phyloP scores from a whole-genome alignment of 371 early-diverging fungal species.

The Apophysomyces variabilis region DNA sequence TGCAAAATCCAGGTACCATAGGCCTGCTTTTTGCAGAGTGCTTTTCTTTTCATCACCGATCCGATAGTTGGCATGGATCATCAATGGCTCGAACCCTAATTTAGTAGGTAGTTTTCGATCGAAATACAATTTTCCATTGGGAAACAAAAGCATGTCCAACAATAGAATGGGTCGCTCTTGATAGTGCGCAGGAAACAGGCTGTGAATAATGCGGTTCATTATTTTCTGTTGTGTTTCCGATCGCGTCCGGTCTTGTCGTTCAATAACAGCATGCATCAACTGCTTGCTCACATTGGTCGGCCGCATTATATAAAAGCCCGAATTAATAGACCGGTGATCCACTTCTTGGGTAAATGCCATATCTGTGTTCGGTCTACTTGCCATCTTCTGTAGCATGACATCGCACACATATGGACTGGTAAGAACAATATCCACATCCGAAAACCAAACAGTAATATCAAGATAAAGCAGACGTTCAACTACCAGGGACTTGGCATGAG shows the following conservation, averaged over 20 bases:
- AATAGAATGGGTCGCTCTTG: constrained; percentile 16
- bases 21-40: constrained; percentile 19
- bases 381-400: constrained; percentile 26
- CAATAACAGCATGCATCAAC: constrained; percentile 20
- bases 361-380: constrained; percentile 19
- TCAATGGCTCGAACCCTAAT: constrained; percentile 26
- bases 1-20: constrained; percentile 23
- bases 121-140: constrained; percentile 29
- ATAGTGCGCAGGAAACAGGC: background rate
- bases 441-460: constrained; percentile 14
- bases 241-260: constrained; percentile 21
- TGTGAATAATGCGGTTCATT: constrained; percentile 22
- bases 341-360: constrained; percentile 32
- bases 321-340: constrained; percentile 25
- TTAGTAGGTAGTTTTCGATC: constrained; percentile 12
- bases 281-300: constrained; percentile 21
- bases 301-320: constrained; percentile 30
- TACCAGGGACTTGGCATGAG: constrained; percentile 41
- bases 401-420: constrained; percentile 28
- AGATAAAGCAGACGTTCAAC: constrained; percentile 40
- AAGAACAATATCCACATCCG: background rate
- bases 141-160: constrained; percentile 27
- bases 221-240: constrained; percentile 26
- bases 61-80: constrained; percentile 30
- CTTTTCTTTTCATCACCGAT: constrained; percentile 23